phyloP scores from a whole-genome alignment of 371 early-diverging fungal species.

The Haplosporangium sp. region DNA sequence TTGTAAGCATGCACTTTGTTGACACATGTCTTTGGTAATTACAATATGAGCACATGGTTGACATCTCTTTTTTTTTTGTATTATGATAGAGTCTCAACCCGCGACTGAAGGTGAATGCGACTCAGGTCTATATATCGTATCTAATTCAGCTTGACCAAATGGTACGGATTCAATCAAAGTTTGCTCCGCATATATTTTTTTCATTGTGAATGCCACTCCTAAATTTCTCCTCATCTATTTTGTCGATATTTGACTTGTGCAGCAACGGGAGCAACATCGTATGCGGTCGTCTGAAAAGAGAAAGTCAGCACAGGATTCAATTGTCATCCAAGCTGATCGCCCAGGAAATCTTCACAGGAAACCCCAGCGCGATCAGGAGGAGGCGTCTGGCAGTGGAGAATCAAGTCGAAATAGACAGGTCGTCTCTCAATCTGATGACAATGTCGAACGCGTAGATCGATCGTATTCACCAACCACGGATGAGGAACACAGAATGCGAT shows the following conservation, averaged over 20 bases:
- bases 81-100: conserved; percentile 42
- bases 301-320: conserved; percentile 25
- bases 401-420: conserved; percentile 2
- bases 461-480: conserved; percentile 6
- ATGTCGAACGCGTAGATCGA: neutral
- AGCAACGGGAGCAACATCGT: conserved; percentile 54
- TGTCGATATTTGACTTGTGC: neutral
- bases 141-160: conserved; percentile 54
- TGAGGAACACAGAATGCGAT: conserved; percentile 2
- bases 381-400: conserved; percentile 17
- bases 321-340: neutral
- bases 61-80: neutral
- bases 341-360: conserved; percentile 5
- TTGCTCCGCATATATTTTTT: neutral
- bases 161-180: conserved; percentile 14
- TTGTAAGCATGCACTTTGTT: conserved; percentile 19
- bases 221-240: neutral
- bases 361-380: conserved; percentile 4
- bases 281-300: conserved; percentile 47
- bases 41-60: neutral
- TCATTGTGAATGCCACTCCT: neutral
- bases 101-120: conserved; percentile 49
- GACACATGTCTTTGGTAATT: neutral
- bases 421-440: conserved; percentile 9
- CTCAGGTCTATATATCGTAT: conserved; percentile 53